Evolutionary conservation across 2,329 filamentous ascomycete genomes (phyloP), one percentile per base, ranked within the genome.

Genomic region (Thermothelomyces thermophilus): DNA sequence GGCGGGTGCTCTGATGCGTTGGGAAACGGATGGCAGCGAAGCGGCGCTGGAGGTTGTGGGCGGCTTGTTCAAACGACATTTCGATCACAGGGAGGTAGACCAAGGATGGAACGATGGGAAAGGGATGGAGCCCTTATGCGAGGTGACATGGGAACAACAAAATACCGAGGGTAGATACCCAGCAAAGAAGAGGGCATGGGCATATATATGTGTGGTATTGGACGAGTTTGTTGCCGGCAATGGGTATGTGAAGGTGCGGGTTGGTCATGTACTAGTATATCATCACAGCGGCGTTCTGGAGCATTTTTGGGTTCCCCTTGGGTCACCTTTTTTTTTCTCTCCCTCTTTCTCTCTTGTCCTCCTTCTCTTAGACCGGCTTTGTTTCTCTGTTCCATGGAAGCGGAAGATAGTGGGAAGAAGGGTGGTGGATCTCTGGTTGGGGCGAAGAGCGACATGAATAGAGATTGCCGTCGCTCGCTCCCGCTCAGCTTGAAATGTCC

Each of bases 251-350:
- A 43, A 39, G 30, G 37, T 35, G 41, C 28, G 36, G 45, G 40
- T 20, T 31, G 10, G 50, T 40, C 46, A 26, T 57, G 56, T 58
- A 58, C 39, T 52, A 58, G 20, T 53, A 43, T 45, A 39, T 45
- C 41, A 54, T 39, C 41, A 37, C 26, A 44, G 10, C 26, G 50
- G 45, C 46, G 50, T 44, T 48, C 3, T 35, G 45, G 34, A 42
- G 39, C 22, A 24, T 24, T 16, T 28, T 41, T 20, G 40, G 40
- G 9, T 9, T 45, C 42, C 31, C 19, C 41, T 37, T 22, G 17
- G 44, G 43, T 24, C 9, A 16, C 28, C 19, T 24, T 19, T 30
- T 41, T 36, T 5, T 14, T 39, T 41, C 19, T 16, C 7, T 45
- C 35, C 19, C 33, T 35, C 16, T 35, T 16, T 16, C 33, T 35